Evolutionary conservation across 2,329 filamentous ascomycete species (phyloP).

Genomic region (Fusarium sulawesiense): DNA sequence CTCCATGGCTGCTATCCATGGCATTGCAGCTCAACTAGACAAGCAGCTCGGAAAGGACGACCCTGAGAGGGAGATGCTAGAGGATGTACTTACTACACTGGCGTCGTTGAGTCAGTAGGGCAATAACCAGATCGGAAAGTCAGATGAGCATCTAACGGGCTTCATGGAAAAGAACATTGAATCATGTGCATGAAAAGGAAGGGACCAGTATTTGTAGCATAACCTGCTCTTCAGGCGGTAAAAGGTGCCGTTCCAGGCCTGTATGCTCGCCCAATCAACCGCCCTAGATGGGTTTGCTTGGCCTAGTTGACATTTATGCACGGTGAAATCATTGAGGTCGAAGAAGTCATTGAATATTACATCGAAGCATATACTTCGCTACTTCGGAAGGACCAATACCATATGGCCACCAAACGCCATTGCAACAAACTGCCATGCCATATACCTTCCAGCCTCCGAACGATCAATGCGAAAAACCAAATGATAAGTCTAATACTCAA

Average conservation of each 20-base stretch:
- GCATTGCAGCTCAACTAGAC: constrained; percentile 59
- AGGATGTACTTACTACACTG: constrained; percentile 57
- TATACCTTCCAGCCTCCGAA: background rate
- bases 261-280: background rate
- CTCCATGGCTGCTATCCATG: constrained; percentile 62
- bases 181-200: background rate
- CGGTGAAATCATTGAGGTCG: background rate
- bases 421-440: constrained; percentile 14
- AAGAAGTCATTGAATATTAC: constrained; percentile 5
- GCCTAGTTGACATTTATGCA: background rate
- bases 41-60: constrained; percentile 47
- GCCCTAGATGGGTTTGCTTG: background rate
- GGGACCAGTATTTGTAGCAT: background rate
- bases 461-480: background rate
- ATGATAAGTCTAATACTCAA: constrained; percentile 79
- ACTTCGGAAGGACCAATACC: background rate
- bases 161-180: background rate
- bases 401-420: constrained; percentile 22
- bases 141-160: background rate
- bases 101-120: constrained; percentile 28
- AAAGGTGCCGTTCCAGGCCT: background rate
- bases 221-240: too few species aligned
- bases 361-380: constrained; percentile 1
- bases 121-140: background rate
- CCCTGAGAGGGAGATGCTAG: constrained; percentile 56